Conservation (phyloP, 768 basidiomycete genomes). For the Leccinum obscurum region DNA sequence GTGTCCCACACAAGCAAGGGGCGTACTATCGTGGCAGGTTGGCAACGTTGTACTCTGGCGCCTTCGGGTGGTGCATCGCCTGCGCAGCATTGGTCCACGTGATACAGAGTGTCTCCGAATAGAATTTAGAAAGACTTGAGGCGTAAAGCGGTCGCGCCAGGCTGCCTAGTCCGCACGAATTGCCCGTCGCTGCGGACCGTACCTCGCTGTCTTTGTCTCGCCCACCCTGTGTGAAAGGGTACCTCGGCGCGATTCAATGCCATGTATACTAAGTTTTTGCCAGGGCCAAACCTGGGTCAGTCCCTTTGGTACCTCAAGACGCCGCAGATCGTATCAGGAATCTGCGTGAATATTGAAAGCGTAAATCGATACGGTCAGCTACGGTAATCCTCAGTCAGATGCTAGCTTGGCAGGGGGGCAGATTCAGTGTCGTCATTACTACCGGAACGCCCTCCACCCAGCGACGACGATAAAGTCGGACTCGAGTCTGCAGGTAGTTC, state of each 20-base stretch:
- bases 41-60: background rate
- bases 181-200: conserved; percentile 8
- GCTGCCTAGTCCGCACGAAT: background rate
- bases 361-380: conserved; percentile 13
- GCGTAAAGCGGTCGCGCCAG: background rate
- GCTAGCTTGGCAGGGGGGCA: conserved; percentile 12
- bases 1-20: conserved; percentile 6
- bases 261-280: background rate
- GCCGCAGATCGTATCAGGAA: conserved; percentile 24
- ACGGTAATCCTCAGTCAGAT: conserved; percentile 16
- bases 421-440: conserved; percentile 9
- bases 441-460: conserved; percentile 9
- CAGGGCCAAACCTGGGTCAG: conserved; percentile 2
- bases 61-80: background rate
- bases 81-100: background rate
- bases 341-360: conserved; percentile 3
- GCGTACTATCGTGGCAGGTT: background rate
- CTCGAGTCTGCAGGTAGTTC: conserved; percentile 5
- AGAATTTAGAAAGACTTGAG: background rate
- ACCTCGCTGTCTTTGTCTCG: background rate
- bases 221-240: conserved; percentile 11
- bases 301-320: background rate
- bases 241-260: conserved; percentile 5
- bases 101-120: background rate
- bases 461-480: conserved; percentile 13